phyloP scores from a whole-genome alignment of 148 eudicot species.

The Fallopia convolvulus region DNA sequence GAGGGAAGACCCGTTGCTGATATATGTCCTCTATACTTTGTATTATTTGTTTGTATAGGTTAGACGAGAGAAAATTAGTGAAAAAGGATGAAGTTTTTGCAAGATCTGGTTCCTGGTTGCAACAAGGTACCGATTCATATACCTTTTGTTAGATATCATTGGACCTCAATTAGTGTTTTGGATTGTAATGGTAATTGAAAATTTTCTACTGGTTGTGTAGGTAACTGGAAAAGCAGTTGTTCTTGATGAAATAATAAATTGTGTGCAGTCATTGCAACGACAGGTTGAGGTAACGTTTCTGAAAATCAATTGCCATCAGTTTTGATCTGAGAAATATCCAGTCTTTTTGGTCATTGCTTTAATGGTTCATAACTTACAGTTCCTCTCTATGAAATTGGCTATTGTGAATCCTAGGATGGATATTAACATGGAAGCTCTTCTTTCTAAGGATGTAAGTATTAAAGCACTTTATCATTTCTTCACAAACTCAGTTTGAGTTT shows the following conservation, averaged over 20 bases:
- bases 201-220: neutral
- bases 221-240: conserved; percentile 66
- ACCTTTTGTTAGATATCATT: neutral
- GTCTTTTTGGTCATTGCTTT: neutral
- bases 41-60: conserved; percentile 27
- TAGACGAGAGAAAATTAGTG: conserved; percentile 65
- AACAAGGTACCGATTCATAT: conserved; percentile 27
- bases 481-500: neutral
- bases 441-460: conserved; percentile 26
- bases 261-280: conserved; percentile 70
- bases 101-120: conserved; percentile 72
- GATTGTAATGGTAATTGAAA: neutral
- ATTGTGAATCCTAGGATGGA: conserved; percentile 31
- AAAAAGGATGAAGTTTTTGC: conserved; percentile 66
- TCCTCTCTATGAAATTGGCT: conserved; percentile 21
- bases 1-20: conserved; percentile 5
- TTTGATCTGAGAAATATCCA: neutral
- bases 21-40: neutral
- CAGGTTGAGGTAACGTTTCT: conserved; percentile 53
- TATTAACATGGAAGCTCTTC: conserved; percentile 22
- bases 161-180: neutral
- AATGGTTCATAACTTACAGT: conserved; percentile 6
- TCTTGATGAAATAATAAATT: conserved; percentile 68
- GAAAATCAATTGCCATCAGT: neutral
- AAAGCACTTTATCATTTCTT: neutral